Evolutionary conservation across 2,329 filamentous ascomycete genomes (phyloP).

Genomic region (Fusarium piperis): DNA sequence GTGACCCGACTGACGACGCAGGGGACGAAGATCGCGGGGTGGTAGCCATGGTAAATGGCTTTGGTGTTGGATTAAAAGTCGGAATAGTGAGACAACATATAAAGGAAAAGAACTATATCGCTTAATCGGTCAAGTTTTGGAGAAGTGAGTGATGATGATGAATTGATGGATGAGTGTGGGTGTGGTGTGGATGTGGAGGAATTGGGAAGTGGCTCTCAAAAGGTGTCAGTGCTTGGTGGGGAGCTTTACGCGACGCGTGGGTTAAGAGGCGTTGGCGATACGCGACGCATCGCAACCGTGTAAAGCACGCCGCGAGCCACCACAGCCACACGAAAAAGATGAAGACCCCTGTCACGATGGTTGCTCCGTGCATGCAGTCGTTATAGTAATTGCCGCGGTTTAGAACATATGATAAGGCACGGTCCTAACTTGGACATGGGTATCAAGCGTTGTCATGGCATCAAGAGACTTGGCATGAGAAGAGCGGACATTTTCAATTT

Average conservation of each 20-base stretch:
- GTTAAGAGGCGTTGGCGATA: slow-evolving; percentile 34
- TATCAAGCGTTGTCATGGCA: background rate
- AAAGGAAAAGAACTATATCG: background rate
- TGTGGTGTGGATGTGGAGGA: slow-evolving; percentile 20
- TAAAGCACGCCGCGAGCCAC: slow-evolving; percentile 12
- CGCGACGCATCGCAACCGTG: slow-evolving; percentile 40
- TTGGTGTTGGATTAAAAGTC: background rate
- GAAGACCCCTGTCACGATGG: slow-evolving; percentile 1
- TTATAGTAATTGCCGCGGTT: background rate
- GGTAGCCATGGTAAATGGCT: slow-evolving; percentile 54
- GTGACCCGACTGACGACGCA: slow-evolving; percentile 52
- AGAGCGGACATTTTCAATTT: slow-evolving; percentile 39
- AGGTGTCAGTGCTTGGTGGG: slow-evolving; percentile 39
- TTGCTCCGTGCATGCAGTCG: background rate
- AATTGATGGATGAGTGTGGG: background rate
- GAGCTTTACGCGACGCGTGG: slow-evolving; percentile 47
- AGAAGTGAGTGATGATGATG: slow-evolving; percentile 2
- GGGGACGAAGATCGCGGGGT: slow-evolving; percentile 56
- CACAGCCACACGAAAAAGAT: slow-evolving; percentile 1
- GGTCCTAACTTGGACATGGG: background rate
- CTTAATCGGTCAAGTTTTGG: background rate
- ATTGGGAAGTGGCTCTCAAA: background rate
- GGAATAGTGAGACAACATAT: background rate
- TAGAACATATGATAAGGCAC: background rate
- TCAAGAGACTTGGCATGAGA: slow-evolving; percentile 12